Evolutionary conservation across 306 rosid genomes (phyloP).

Genomic region (Quercus dentata): DNA sequence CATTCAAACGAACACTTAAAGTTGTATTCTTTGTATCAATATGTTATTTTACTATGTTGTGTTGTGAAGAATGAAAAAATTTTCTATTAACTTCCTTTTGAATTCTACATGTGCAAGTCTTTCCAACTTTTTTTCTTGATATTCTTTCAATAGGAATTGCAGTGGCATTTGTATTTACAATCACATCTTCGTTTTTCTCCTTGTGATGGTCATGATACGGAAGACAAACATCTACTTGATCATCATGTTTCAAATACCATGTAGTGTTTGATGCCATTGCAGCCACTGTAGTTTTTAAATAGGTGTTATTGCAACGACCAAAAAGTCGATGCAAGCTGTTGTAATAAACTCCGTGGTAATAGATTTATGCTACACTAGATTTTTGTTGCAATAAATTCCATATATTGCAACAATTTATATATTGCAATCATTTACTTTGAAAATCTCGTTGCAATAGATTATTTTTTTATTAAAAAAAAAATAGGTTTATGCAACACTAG

Average conservation of each 20-base stretch:
- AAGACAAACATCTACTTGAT: constrained; percentile 52
- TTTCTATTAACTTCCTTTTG: not conserved
- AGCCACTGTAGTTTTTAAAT: no score
- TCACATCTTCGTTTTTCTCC: constrained; percentile 61
- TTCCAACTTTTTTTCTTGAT: not conserved
- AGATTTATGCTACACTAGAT: no score
- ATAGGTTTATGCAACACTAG: no score
- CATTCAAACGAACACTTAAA: no score
- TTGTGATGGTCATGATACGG: constrained; percentile 91
- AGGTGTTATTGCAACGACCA: no score
- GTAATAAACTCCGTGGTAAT: no score
- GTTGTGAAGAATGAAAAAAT: not conserved
- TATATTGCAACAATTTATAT: no score
- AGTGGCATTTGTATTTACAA: constrained; percentile 81
- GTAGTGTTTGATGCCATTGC: not conserved
- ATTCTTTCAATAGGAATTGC: constrained; percentile 51
- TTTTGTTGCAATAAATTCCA: no score
- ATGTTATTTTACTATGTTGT: not conserved
- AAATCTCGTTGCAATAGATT: no score
- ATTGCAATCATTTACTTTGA: no score
- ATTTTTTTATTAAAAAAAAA: no score
- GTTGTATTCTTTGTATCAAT: not conserved
- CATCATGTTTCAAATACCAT: not conserved
- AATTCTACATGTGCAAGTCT: not conserved
- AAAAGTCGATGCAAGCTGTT: no score